Percentiles rank a stretch among this genome's conserved stretches.
These are phyloP conservation scores for Sideroxylon spinosum DNA, from an alignment of 179 eudicot species.

Conservation along the genomic window DNA sequence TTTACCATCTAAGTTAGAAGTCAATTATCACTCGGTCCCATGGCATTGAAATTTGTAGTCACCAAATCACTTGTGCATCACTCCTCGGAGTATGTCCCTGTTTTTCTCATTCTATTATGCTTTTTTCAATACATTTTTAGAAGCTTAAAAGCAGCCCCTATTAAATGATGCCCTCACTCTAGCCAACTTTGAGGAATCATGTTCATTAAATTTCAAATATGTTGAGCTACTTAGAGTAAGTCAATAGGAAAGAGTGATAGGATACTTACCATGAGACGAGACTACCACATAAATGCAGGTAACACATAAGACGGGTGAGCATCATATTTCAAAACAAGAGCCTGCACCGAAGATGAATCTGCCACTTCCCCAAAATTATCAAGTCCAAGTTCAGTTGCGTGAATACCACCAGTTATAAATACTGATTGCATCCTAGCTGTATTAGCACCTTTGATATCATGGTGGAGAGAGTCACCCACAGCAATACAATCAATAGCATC, in stretches of 20 bases:
- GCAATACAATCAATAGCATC: slow-evolving; percentile 74
- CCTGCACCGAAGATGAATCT: slow-evolving; percentile 45
- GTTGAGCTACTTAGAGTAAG: neutral
- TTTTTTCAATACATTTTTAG: too few species aligned
- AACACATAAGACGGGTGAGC: slow-evolving; percentile 60
- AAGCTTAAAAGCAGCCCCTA: too few species aligned
- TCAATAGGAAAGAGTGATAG: slow-evolving; percentile 30
- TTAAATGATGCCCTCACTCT: neutral
- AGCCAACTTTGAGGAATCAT: neutral
- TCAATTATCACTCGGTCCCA: too few species aligned
- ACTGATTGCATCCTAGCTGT: slow-evolving; percentile 66
- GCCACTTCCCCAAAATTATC: slow-evolving; percentile 53
- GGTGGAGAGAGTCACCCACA: slow-evolving; percentile 91
- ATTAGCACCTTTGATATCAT: slow-evolving; percentile 91
- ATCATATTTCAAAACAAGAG: slow-evolving; percentile 54
- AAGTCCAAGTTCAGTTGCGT: slow-evolving; percentile 76
- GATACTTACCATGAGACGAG: slow-evolving; percentile 17
- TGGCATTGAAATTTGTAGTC: too few species aligned
- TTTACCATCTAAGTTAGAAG: too few species aligned
- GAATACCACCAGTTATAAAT: slow-evolving; percentile 74
- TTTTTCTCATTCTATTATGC: neutral
- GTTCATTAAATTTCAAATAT: neutral
- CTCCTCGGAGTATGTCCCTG: neutral
- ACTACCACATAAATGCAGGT: slow-evolving; percentile 74
- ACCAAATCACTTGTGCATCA: neutral